A percentile compares a stretch with the other conserved stretches of the same genome.
Conservation (phyloP, 495 filamentous ascomycete genomes). For the Collariella sp. region DNA sequence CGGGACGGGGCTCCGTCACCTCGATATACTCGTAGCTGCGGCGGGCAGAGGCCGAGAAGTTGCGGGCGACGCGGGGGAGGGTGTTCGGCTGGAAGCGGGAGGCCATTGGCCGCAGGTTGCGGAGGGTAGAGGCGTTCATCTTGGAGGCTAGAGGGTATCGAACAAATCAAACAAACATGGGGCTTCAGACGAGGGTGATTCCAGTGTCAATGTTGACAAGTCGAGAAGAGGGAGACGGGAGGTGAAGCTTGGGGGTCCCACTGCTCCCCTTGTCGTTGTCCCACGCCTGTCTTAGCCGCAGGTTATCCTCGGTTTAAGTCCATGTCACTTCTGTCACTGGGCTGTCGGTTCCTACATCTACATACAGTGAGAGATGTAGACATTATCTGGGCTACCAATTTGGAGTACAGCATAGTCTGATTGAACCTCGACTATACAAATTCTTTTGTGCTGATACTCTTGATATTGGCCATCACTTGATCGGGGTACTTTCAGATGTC, state of each 20-base stretch:
- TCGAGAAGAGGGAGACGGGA: not conserved
- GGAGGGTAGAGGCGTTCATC: conserved; percentile 32
- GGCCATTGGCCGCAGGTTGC: conserved; percentile 49
- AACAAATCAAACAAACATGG: not conserved
- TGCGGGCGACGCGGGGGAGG: conserved; percentile 42
- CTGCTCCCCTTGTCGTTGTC: not conserved
- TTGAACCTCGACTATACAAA: too few species aligned
- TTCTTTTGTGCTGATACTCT: too few species aligned
- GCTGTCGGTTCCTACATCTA: not conserved
- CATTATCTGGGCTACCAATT: too few species aligned
- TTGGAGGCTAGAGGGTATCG: not conserved
- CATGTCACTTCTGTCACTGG: not conserved
- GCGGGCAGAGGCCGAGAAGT: conserved; percentile 49
- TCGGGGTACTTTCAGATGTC: too few species aligned
- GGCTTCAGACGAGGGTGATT: not conserved
- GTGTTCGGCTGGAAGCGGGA: conserved; percentile 44
- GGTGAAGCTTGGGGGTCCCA: conserved; percentile 1
- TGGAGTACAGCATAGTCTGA: too few species aligned
- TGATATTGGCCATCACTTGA: too few species aligned
- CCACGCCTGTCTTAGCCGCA: conserved; percentile 1
- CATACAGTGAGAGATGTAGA: not conserved
- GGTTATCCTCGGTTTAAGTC: conserved; percentile 25
- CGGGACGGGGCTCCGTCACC: conserved; percentile 71
- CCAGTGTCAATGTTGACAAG: not conserved
- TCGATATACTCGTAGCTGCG: conserved; percentile 69